Evolutionary conservation across 148 eudicot species (phyloP).

Genomic region (Rhododendron ferrugineum): DNA sequence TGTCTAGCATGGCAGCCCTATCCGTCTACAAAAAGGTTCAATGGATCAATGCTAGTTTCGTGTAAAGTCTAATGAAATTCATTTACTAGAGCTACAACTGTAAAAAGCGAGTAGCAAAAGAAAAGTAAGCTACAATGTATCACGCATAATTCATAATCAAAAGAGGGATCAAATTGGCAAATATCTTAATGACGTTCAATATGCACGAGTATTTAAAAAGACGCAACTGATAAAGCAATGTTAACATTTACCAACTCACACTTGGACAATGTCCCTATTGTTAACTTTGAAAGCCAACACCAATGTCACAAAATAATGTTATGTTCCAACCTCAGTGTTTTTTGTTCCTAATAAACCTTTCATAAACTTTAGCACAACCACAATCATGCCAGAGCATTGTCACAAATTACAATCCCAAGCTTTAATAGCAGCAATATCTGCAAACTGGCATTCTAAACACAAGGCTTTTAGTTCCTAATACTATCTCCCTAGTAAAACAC

Average conservation of each 20-base stretch:
- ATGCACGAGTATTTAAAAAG: background rate
- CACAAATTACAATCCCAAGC: background rate
- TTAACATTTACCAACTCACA: background rate
- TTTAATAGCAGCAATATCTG: background rate
- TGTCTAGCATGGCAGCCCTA: constrained; percentile 64
- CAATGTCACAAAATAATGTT: background rate
- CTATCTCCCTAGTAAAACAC: too few relatives aligned
- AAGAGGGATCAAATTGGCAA: background rate
- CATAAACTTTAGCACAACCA: background rate
- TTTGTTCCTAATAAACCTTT: background rate
- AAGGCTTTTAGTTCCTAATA: background rate
- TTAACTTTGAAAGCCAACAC: background rate
- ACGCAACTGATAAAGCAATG: background rate
- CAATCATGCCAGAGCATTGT: background rate
- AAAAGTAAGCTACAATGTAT: too few relatives aligned
- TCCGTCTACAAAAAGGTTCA: constrained; percentile 14
- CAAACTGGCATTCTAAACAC: too few relatives aligned
- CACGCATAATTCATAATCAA: background rate
- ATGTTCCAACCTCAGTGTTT: background rate
- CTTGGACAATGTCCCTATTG: background rate
- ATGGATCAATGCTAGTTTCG: background rate
- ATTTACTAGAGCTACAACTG: too few relatives aligned
- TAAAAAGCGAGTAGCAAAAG: too few relatives aligned
- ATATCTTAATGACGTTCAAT: background rate
- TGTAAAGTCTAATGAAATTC: background rate